Evolutionary conservation across 1,284 basidiomycete genomes (phyloP), one percentile per base, ranked within the genome.

Genomic region (Lignosus rhinocerotis): DNA sequence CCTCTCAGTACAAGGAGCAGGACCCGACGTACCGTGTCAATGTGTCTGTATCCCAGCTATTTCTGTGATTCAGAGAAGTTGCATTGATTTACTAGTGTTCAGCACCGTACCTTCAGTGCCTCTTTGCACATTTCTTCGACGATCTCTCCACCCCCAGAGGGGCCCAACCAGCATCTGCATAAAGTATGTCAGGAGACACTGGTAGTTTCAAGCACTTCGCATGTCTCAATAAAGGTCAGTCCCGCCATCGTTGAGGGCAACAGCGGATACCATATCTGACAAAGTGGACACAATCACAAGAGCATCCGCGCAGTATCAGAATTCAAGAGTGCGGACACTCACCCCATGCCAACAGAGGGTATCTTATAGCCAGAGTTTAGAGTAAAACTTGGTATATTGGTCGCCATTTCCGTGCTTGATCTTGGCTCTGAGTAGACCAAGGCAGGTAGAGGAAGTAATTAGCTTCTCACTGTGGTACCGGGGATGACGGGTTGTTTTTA

Each of bases 261-360:
- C 43, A 21, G 10, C 19, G 19, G 12, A 10, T 45, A 25, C 12
- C 43, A 3, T 14, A 2, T 5, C 12, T 17, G 41, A 17, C 9
- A 10, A 43, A 43, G 9, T n/a, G n/a, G n/a, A n/a, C 16, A 43
- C 9, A 16, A 10, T 9, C 17, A 17, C 41, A 17, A n/a, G 17
- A 9, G n/a, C 9, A 9, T n/a, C 8, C 41, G 16, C 19, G 41
- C n/a, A 10, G 9, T n/a, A 30, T 16, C 12, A 12, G 11, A 11
- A 11, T 33, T 30, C 16, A 31, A 30, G 14, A 16, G 6, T 6
- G 9, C 5, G 14, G 0, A 7, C 6, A 60, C 66, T 55, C 19
- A 68, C 66, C 66, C 66, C 57, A 68, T 66, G 31, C 66, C 66
- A 3, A 64, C 55, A 0, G 63, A 64, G 5, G 63, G 57, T 30